Percentiles rank a stretch among this genome's conserved stretches.
Evolutionary conservation across 2,329 filamentous ascomycete species (phyloP).

Genomic region (Rugonectria rugulosa): DNA sequence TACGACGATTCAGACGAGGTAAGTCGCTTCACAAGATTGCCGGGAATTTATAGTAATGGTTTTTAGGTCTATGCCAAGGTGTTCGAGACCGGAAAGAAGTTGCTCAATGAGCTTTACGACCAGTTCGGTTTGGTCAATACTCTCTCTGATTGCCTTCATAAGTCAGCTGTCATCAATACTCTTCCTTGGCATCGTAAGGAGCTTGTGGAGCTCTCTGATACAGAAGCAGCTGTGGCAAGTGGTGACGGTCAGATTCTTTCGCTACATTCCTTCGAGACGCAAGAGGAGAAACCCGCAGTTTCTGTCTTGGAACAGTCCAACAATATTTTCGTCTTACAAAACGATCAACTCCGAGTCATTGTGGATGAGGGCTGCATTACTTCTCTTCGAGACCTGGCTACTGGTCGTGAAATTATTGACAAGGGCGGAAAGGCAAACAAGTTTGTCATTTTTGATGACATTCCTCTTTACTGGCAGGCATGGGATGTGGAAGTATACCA

Average conservation of each 20-base stretch:
- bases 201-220: slow-evolving; percentile 69
- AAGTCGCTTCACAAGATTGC: slow-evolving; percentile 29
- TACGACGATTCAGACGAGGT: slow-evolving; percentile 92
- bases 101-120: slow-evolving; percentile 74
- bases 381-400: slow-evolving; percentile 79
- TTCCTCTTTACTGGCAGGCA: slow-evolving; percentile 95
- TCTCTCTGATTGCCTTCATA: slow-evolving; percentile 49
- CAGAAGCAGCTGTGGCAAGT: slow-evolving; percentile 61
- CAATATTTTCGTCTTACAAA: slow-evolving; percentile 80
- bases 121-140: slow-evolving; percentile 68
- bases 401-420: slow-evolving; percentile 79
- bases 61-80: slow-evolving; percentile 78
- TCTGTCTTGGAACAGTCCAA: slow-evolving; percentile 58
- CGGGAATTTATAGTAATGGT: slow-evolving; percentile 10
- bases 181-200: slow-evolving; percentile 85
- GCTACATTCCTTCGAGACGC: slow-evolving; percentile 58
- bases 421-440: slow-evolving; percentile 82
- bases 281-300: slow-evolving; percentile 56
- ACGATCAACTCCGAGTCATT: slow-evolving; percentile 76
- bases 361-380: slow-evolving; percentile 81
- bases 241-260: slow-evolving; percentile 62
- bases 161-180: slow-evolving; percentile 78
- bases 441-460: slow-evolving; percentile 94
- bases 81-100: slow-evolving; percentile 76
- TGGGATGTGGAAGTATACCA: slow-evolving; percentile 99